Evolutionary conservation across 2,329 filamentous ascomycete species (phyloP).

Genomic region (Geosmithia putterillii): DNA sequence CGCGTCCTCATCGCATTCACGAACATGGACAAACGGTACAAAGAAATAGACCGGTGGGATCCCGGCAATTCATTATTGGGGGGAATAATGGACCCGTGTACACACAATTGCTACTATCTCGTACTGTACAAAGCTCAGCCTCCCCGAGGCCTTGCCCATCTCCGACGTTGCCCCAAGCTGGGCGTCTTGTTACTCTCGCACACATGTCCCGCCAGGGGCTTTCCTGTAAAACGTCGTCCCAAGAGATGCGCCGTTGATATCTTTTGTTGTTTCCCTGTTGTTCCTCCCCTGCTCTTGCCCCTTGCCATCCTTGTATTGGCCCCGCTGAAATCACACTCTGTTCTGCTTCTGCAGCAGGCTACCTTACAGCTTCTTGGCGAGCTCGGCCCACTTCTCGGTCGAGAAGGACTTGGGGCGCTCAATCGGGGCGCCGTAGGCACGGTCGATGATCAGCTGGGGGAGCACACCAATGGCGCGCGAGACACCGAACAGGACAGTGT

Average conservation of each 20-base stretch:
- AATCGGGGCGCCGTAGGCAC: slow-evolving; percentile 89
- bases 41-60: not conserved
- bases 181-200: too few relatives aligned
- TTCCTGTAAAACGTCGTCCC: not conserved
- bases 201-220: not conserved
- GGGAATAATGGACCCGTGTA: not conserved
- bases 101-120: not conserved
- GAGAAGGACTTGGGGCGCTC: slow-evolving; percentile 99
- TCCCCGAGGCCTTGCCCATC: not conserved
- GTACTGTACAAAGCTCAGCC: not conserved
- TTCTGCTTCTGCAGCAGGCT: not conserved
- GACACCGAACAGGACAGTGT: slow-evolving; percentile 99
- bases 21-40: too few relatives aligned
- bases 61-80: not conserved
- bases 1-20: too few relatives aligned
- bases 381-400: slow-evolving; percentile 91
- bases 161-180: not conserved
- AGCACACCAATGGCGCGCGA: slow-evolving; percentile 96
- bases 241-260: not conserved
- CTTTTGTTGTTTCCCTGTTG: not conserved
- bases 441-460: slow-evolving; percentile 99
- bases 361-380: slow-evolving; percentile 78
- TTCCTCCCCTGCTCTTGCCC: too few relatives aligned
- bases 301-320: too few relatives aligned
- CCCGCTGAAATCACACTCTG: too few relatives aligned